phyloP scores from a whole-genome alignment of 345 rosid species.

The Dipteronia dyeriana region DNA sequence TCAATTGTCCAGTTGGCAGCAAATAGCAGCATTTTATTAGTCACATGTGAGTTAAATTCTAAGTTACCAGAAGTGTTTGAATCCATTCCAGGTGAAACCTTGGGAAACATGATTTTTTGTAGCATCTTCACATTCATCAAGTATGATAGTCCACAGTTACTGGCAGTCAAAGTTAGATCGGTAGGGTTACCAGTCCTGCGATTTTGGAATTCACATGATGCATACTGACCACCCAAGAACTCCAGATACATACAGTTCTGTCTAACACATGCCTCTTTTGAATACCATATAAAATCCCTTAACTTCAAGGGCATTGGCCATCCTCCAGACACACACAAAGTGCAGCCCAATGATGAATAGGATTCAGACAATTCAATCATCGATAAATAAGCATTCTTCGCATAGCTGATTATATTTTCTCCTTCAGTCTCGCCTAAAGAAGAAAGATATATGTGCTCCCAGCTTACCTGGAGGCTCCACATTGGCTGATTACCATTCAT shows the following conservation, averaged over 20 bases:
- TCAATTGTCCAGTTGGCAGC: conserved; percentile 85
- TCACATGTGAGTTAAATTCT: conserved; percentile 31
- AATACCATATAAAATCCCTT: conserved; percentile 57
- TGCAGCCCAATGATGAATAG: conserved; percentile 30
- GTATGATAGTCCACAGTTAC: conserved; percentile 26
- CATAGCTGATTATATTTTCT: conserved; percentile 55
- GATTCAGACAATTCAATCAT: conserved; percentile 27
- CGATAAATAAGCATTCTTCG: conserved; percentile 49
- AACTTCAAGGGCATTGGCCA: conserved; percentile 78
- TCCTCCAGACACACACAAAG: conserved; percentile 74
- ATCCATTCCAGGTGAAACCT: conserved; percentile 26
- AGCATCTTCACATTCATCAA: conserved; percentile 41
- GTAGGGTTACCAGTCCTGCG: conserved; percentile 20
- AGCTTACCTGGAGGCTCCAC: conserved; percentile 88
- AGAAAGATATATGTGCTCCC: conserved; percentile 90
- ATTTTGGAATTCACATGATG: conserved; percentile 38
- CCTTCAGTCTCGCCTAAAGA: conserved; percentile 77
- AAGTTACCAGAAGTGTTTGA: conserved; percentile 15
- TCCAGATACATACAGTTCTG: conserved; percentile 84
- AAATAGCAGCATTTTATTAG: conserved; percentile 56
- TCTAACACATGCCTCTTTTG: conserved; percentile 64
- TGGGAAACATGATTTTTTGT: conserved; percentile 42
- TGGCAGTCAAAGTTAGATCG: conserved; percentile 30
- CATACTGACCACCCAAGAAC: conserved; percentile 67
- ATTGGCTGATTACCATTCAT: conserved; percentile 61